A percentile compares a stretch with the other conserved stretches of the same genome.
These are phyloP conservation scores for Aspergillus thermomutatus DNA, from an alignment of 2,329 filamentous ascomycete genomes.

Conservation along the genomic window DNA sequence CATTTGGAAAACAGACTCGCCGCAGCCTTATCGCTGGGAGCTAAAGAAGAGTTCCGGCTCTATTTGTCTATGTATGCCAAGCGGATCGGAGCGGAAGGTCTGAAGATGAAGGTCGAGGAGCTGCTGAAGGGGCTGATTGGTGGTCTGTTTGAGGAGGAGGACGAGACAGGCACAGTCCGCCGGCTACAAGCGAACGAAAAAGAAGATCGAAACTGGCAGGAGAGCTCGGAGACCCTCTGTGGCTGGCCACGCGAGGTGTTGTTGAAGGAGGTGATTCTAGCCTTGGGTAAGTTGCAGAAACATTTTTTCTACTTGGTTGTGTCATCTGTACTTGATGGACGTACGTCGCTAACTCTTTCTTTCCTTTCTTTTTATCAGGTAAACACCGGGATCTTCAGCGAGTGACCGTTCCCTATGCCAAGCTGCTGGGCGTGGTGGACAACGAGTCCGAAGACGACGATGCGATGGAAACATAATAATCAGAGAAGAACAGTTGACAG, in stretches of 20 bases:
- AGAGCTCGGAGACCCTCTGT: slow-evolving; percentile 67
- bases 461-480: slow-evolving; percentile 32
- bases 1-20: slow-evolving; percentile 94
- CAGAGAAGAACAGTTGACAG: neutral
- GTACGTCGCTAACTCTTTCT: slow-evolving; percentile 3
- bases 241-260: slow-evolving; percentile 88
- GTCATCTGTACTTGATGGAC: neutral
- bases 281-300: slow-evolving; percentile 66
- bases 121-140: slow-evolving; percentile 78
- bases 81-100: slow-evolving; percentile 83
- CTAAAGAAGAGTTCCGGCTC: slow-evolving; percentile 86
- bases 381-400: slow-evolving; percentile 95
- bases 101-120: slow-evolving; percentile 88
- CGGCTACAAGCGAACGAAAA: slow-evolving; percentile 29
- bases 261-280: slow-evolving; percentile 84
- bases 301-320: too few relatives aligned
- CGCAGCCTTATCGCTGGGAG: slow-evolving; percentile 77
- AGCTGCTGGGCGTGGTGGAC: slow-evolving; percentile 62
- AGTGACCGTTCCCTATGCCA: slow-evolving; percentile 90
- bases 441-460: slow-evolving; percentile 30
- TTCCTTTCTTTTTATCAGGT: slow-evolving; percentile 52
- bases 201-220: slow-evolving; percentile 45
- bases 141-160: slow-evolving; percentile 58
- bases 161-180: slow-evolving; percentile 44
- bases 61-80: slow-evolving; percentile 99